Conservation (phyloP, 371 early-diverging fungal species). For the Zancudomyces culisetae region DNA sequence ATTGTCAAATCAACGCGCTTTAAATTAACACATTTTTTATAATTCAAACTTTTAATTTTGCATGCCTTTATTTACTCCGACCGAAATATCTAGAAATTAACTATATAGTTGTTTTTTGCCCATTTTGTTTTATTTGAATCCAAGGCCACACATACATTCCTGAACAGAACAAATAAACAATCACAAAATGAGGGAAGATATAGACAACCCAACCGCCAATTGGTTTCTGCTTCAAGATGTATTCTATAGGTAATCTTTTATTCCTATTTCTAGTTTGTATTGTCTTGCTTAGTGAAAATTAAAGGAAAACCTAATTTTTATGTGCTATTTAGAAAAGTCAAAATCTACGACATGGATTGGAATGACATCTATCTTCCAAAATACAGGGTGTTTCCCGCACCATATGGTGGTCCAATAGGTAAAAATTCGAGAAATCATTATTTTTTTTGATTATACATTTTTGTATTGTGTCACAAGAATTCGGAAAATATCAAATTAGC, state of each 20-base stretch:
- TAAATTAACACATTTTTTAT: no score
- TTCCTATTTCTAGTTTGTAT: background rate
- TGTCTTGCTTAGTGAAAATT: background rate
- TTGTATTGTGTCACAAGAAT: no score
- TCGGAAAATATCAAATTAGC: constrained; percentile 29
- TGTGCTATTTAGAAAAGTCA: constrained; percentile 39
- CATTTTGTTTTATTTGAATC: background rate
- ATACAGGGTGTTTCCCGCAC: constrained; percentile 60
- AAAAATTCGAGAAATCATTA: no score
- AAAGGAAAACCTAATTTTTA: background rate
- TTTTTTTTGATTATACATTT: no score
- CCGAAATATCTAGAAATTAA: no score
- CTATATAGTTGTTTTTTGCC: no score
- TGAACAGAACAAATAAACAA: no score
- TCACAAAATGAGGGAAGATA: background rate
- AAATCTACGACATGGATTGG: constrained; percentile 75
- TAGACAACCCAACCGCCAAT: background rate
- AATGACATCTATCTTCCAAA: constrained; percentile 61
- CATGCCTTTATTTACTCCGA: background rate
- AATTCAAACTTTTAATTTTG: background rate
- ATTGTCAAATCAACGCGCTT: no score
- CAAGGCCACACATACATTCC: no score
- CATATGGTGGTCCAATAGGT: constrained; percentile 87
- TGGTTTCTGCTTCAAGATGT: constrained; percentile 5
- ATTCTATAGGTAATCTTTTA: constrained; percentile 2